Percentiles rank a stretch among this genome's conserved stretches.
These are phyloP conservation scores for Thyridium curvatum DNA, from an alignment of 2,329 filamentous ascomycete species.

Conservation along the genomic window DNA sequence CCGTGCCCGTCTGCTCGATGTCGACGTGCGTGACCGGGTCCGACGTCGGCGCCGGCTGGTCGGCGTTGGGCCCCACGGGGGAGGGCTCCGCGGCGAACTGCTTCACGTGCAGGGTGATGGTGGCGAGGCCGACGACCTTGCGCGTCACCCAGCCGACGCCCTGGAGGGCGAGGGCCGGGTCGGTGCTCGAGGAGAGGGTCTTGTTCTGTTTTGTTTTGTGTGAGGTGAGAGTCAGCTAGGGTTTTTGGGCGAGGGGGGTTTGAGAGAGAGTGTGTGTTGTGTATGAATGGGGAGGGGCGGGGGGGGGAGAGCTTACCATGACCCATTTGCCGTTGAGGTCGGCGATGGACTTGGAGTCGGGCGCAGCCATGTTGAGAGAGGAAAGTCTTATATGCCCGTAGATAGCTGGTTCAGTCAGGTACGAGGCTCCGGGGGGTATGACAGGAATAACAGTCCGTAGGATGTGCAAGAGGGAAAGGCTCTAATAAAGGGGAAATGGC, in stretches of 20 bases:
- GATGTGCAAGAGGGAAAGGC: no score
- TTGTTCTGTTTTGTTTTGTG: conserved; percentile 61
- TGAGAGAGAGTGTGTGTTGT: no score
- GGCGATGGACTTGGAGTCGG: conserved; percentile 56
- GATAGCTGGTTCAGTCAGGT: no score
- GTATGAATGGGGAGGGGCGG: conserved; percentile 1
- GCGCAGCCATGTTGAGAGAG: conserved; percentile 61
- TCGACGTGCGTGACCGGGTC: conserved; percentile 51
- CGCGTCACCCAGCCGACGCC: conserved; percentile 66
- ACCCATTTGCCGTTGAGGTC: conserved; percentile 65
- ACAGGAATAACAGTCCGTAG: no score
- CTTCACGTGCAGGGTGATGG: conserved; percentile 58
- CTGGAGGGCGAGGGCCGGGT: conserved; percentile 66
- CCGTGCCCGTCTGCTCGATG: conserved; percentile 66
- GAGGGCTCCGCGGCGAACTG: conserved; percentile 42
- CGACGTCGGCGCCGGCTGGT: conserved; percentile 17
- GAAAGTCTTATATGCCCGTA: no score
- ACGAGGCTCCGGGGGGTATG: no score
- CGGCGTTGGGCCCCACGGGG: conserved; percentile 29
- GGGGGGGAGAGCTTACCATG: conserved; percentile 46
- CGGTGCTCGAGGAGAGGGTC: conserved; percentile 60
- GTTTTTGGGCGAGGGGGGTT: background rate
- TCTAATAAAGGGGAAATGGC: no score
- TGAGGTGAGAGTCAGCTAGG: conserved; percentile 1
- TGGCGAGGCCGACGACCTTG: conserved; percentile 64